Conservation (phyloP, 345 rosid species). For the Balakata baccata region DNA sequence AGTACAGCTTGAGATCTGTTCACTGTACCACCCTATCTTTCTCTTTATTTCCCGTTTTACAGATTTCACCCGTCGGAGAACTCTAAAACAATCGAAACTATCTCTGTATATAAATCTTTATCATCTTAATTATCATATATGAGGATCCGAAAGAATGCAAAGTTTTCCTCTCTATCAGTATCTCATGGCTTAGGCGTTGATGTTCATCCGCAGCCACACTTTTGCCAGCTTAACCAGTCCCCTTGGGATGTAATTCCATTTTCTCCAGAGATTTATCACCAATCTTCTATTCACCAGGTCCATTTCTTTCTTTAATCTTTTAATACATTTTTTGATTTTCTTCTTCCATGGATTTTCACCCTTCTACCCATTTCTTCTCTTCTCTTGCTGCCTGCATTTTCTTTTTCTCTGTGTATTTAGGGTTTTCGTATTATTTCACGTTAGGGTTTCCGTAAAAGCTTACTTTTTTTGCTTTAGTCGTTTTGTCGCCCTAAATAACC, state of each 20-base stretch:
- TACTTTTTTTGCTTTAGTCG: not conserved
- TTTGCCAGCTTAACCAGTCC: conserved; percentile 17
- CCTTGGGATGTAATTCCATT: conserved; percentile 18
- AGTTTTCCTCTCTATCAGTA: not conserved
- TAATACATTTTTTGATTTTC: too few relatives aligned
- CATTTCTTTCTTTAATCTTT: not conserved
- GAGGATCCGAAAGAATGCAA: conserved; percentile 17
- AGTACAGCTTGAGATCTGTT: too few relatives aligned
- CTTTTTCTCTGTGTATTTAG: not conserved
- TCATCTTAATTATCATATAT: not conserved
- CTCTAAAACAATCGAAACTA: too few relatives aligned
- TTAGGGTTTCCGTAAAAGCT: not conserved
- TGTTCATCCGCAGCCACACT: not conserved
- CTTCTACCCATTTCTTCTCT: not conserved
- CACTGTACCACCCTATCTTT: too few relatives aligned
- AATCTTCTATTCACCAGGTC: conserved; percentile 4
- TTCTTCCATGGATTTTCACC: not conserved
- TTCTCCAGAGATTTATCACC: not conserved
- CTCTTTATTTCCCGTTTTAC: not conserved
- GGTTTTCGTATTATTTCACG: not conserved
- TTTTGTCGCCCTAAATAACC: not conserved
- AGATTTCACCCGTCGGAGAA: too few relatives aligned
- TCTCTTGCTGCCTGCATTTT: not conserved
- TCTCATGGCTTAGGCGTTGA: not conserved
- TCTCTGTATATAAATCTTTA: not conserved